These are phyloP conservation scores for Cicer pinnatifidum DNA, from an alignment of 306 rosid genomes.

Conservation along the genomic window DNA sequence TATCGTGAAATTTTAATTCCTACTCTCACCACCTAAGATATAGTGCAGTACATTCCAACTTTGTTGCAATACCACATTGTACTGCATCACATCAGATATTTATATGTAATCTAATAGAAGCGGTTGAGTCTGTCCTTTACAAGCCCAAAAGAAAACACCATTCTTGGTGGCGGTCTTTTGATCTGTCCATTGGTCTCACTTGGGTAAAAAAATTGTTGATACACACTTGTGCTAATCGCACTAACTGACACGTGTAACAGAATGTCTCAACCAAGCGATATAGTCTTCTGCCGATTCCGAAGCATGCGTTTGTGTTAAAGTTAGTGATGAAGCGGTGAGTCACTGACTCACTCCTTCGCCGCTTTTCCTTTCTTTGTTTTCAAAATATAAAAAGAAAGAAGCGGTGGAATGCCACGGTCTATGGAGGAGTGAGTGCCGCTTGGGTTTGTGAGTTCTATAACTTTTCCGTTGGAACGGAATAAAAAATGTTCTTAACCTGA, in stretches of 20 bases:
- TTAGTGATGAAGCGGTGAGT: conserved; percentile 40
- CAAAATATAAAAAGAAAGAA: background rate
- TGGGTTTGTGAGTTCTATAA: background rate
- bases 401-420: conserved; percentile 49
- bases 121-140: conserved; percentile 28
- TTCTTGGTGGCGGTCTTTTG: background rate
- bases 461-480: conserved; percentile 16
- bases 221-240: background rate
- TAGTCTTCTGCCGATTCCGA: conserved; percentile 22
- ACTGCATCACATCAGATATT: background rate
- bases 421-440: conserved; percentile 15
- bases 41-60: background rate
- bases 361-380: conserved; percentile 10
- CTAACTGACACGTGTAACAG: background rate
- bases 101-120: background rate
- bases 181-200: background rate
- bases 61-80: conserved; percentile 11
- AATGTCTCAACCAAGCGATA: background rate
- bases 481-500: background rate
- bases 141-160: background rate
- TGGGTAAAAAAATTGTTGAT: background rate
- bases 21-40: background rate
- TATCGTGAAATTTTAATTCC: background rate
- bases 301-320: background rate
- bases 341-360: conserved; percentile 30